Base-by-base conservation (phyloP, 768 basidiomycete species). In the Chalciporus piperatus region DNA sequence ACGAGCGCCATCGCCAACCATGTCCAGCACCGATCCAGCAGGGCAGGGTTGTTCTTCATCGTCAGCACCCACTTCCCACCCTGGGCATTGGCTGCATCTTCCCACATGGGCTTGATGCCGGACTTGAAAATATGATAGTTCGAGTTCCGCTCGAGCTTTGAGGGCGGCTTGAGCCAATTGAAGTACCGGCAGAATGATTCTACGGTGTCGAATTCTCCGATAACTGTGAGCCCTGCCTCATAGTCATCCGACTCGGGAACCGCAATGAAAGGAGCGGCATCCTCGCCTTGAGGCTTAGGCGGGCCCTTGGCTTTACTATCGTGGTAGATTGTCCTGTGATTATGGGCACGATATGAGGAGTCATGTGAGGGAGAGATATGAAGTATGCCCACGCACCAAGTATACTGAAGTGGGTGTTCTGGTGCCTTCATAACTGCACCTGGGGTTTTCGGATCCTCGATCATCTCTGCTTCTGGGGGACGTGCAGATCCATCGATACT, bases 71-170 rank as follows among this genome's bases (percentile, higher is more conserved):
- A 97, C 72, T 94, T 95, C 32, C 94, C 94, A 17, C 94, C 94
- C 47, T 86, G 80, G 22, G 89, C 88, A 63, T 97, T 97, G 48
- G 92, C 89, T 27, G 82, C 81, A 67, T 96, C 94, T 72, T 96
- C 94, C 93, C 93, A 97, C 94, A 97, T 96, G 13, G 92, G 92
- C 65, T 92, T 92, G 75, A 94, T 94, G 16, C 90, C 90, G 19
- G 83, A 78, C 72, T 96, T 96, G 82, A 98, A 97, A 49, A 98
- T 78, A 65, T 98, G 94, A 61, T 96, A 94, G 72, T 97, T 98
- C 41, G 88, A 87, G 71, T 92, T 92, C 61, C 84, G 84, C 61
- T 93, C 89, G 30, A 96, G 81, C 62, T 84, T 82, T 30, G 90
- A 92, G 11, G 94, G 94, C 0, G 89, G 88, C 69, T 93, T 93